Conservation (phyloP, 495 filamentous ascomycete species). For the Letharia lupina region DNA sequence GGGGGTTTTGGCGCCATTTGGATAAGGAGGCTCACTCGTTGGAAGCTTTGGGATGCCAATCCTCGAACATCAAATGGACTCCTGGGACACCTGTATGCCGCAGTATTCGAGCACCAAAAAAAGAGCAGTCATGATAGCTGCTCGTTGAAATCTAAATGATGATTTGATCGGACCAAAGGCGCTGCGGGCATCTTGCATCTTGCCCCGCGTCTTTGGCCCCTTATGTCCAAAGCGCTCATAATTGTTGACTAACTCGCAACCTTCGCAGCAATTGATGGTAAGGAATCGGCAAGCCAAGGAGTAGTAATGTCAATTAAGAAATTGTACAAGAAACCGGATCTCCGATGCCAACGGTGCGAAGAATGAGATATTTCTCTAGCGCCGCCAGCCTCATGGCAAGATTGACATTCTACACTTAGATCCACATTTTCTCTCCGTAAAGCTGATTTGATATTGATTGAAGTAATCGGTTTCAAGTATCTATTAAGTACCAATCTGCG, state of each 20-base stretch:
- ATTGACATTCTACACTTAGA: not conserved
- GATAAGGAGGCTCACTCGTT: constrained; percentile 7
- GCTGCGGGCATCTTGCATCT: not conserved
- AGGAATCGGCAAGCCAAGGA: not conserved
- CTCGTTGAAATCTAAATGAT: not conserved
- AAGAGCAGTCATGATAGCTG: not conserved
- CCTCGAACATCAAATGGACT: not conserved
- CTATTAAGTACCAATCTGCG: not conserved
- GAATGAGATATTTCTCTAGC: not conserved
- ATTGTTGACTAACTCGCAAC: not conserved
- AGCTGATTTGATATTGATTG: not conserved
- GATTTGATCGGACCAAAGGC: constrained; percentile 3
- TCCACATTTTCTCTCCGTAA: not conserved
- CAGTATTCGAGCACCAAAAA: not conserved
- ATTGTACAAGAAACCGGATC: not conserved
- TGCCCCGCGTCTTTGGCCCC: constrained; percentile 2
- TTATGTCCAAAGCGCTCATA: not conserved
- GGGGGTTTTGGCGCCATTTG: constrained; percentile 28
- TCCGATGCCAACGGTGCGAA: not conserved
- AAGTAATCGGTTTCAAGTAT: not conserved
- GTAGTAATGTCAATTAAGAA: not conserved
- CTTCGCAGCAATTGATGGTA: not conserved
- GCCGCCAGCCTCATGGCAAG: not conserved
- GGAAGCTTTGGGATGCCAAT: not conserved
- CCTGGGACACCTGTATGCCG: not conserved